Conservation (phyloP, 1,284 basidiomycete genomes). For the Ustilago nuda region DNA sequence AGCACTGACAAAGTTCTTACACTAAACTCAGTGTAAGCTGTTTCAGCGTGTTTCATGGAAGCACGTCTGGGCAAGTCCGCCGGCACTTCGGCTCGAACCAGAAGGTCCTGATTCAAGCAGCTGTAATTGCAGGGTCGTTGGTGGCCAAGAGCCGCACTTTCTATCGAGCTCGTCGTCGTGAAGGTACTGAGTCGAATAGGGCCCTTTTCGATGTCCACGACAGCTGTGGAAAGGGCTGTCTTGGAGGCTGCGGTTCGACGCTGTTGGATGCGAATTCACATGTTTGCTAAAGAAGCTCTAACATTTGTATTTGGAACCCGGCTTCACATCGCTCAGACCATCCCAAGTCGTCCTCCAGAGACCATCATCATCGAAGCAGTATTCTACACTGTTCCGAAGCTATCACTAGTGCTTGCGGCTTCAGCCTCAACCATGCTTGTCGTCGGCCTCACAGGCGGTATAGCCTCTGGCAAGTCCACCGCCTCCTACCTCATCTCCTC, state of each 20-base stretch:
- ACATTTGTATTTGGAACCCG: neutral
- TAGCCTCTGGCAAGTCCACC: slow-evolving; percentile 88
- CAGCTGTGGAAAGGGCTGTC: too few species aligned
- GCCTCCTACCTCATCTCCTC: slow-evolving; percentile 81
- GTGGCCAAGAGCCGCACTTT: too few species aligned
- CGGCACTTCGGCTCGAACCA: neutral
- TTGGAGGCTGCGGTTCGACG: neutral
- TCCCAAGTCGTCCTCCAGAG: neutral
- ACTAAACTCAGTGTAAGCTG: too few species aligned
- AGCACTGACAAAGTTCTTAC: too few species aligned
- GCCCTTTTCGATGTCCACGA: neutral
- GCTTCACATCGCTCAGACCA: slow-evolving; percentile 16
- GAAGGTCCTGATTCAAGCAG: neutral
- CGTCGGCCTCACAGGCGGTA: slow-evolving; percentile 94
- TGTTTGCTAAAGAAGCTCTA: neutral
- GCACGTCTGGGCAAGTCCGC: too few species aligned
- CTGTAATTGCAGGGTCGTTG: too few species aligned
- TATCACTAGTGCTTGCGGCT: neutral
- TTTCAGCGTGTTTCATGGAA: neutral
- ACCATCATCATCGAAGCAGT: neutral
- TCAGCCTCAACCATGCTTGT: slow-evolving; percentile 71
- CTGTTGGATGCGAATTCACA: neutral
- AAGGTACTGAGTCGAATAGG: neutral
- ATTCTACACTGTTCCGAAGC: neutral
- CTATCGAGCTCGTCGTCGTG: neutral